Evolutionary conservation across 345 rosid species (phyloP).

Genomic region (thale cress (Arabidopsis thaliana)): TAIR10.1 NC_003076.8:20152501-20153000

Average conservation of each 20-base stretch:
- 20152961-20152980: background rate
- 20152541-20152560: too few relatives aligned
- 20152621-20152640: too few relatives aligned
- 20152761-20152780: background rate
- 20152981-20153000: background rate
- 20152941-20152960: slow-evolving; percentile 92
- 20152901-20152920: slow-evolving; percentile 62
- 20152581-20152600: too few relatives aligned
- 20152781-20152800: background rate
- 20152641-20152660: too few relatives aligned
- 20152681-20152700: too few relatives aligned
- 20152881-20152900: slow-evolving; percentile 47
- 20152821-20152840: background rate
- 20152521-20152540: too few relatives aligned
- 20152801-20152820: background rate
- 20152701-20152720: background rate
- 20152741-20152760: background rate
- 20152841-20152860: background rate
- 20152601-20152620: too few relatives aligned
- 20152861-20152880: background rate
- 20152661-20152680: too few relatives aligned
- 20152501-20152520: too few relatives aligned
- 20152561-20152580: too few relatives aligned
- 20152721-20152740: background rate
- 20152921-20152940: slow-evolving; percentile 82